Base-by-base conservation (phyloP, 23 red algal species). In the Gracilaria gracilis region DNA sequence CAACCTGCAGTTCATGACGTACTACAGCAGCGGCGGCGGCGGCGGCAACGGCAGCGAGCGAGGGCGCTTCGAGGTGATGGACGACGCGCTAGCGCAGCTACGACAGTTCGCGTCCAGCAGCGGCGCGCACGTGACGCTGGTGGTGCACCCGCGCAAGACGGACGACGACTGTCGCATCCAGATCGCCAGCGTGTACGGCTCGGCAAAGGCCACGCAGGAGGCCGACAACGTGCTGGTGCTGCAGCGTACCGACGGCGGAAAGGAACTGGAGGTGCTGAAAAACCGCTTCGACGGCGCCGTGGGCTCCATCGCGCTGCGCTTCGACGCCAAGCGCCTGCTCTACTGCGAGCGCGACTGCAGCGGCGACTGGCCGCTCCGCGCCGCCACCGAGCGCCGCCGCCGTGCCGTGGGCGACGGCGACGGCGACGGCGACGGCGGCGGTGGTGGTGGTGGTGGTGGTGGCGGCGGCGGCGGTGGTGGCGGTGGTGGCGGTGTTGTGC, bases 1-100 rank as follows among this genome's bases (percentile, higher is more conserved):
- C 61, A 98, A 98, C 81, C 57, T 98, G 53, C 93, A 98, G 82
- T 94, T 98, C 49, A 90, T 95, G 90, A 93, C 89, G 36, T 39
- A 67, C 53, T 50, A 76, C 21, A 84, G 82, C 5, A 11, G 42
- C 42, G 42, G 42, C 42, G 42, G 42, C 42, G 42, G 42, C 42
- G 42, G 11, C 5, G 16, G 59, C 37, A 3, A 47, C 17, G 20
- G n/a, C n/a, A 57, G 57, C 21, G 54, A 65, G 27, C 35, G 47
- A 55, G 95, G 91, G 19, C 57, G 61, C 15, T 98, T 95, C 34
- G 97, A 91, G 48, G 90, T 81, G 42, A 88, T 99, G 94, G 95
- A 99, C 34, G 61, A 93, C 64, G 94, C 88, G 4, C 39, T 98
- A 21, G 53, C 61, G 33, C 85, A 95, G 71, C 87, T 98, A 29